Base-by-base conservation (phyloP, 441 rosid genomes). In the Gossypium lobatum region DNA sequence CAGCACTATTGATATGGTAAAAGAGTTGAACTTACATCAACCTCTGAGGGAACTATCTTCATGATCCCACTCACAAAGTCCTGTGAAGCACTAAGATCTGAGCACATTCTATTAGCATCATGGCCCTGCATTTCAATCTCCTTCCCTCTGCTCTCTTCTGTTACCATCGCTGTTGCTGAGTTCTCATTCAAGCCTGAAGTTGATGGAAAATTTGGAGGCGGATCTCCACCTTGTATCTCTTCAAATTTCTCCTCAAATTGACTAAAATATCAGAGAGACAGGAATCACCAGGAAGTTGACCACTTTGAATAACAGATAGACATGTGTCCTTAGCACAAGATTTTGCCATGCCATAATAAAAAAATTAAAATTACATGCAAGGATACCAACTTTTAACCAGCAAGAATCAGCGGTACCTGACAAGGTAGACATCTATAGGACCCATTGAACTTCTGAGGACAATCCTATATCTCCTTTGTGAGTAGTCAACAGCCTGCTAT, bases 381-480 rank as follows among this genome's bases (percentile, higher is more conserved):
- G 62, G 31, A 63, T 16, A 14, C 14, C 34, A 65, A 61, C 11
- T 39, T 23, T 17, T 25, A 75, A 66, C 64, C 34, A 64, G 26
- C 54, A 73, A 66, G 39, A 79, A 78, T 58, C 16, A 74, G 79
- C 1, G 45, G 75, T 82, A 93, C 99, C 99, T 93, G 81, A 95
- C 98, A 59, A 95, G 91, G 76, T 89, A 95, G 80, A 95, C 97
- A 82, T 95, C 98, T 79, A 95, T 90, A 0, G 97, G 97, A 71
- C 98, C 99, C 98, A 93, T 95, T 46, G 99, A 88, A 76, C 99
- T 95, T 86, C 98, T 88, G 42, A 95, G 86, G 64, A 95, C 93
- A 71, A 95, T 91, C 85, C 95, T 89, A 75, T 91, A 95, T 79
- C 97, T 88, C 80, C 98, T 87, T 76, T 95, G 98, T 68, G 93